Conservation (phyloP, 2,329 filamentous ascomycete species). For the Fusarium tuaranense region DNA sequence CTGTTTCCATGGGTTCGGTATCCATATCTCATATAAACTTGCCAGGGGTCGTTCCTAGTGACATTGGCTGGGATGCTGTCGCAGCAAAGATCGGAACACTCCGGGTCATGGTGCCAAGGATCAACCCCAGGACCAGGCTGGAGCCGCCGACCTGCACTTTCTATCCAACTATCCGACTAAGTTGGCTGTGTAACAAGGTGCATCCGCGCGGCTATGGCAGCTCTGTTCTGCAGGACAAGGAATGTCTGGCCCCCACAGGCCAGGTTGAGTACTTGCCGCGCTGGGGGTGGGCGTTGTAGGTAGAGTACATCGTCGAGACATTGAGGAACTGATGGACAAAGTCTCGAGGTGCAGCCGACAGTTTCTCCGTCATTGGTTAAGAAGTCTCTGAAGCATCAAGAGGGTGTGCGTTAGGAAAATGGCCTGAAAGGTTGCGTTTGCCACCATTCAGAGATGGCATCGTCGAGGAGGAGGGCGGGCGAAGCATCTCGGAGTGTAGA, state of each 20-base stretch:
- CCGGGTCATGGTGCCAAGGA: not conserved
- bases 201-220: conserved; percentile 2
- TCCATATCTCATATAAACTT: not conserved
- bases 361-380: conserved; percentile 2
- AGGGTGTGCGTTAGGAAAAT: conserved; percentile 16
- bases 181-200: conserved; percentile 9
- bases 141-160: not conserved
- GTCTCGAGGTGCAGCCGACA: conserved; percentile 5
- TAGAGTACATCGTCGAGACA: conserved; percentile 11
- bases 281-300: not conserved
- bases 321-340: not conserved
- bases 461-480: not conserved
- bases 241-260: not conserved
- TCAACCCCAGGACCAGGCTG: not conserved
- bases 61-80: not conserved
- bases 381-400: not conserved
- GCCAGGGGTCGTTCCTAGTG: not conserved
- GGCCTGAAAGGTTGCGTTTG: not conserved
- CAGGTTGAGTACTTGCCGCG: conserved; percentile 1
- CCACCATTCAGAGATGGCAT: conserved; percentile 8
- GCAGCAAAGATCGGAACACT: not conserved
- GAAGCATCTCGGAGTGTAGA: not conserved
- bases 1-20: not conserved
- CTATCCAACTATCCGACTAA: not conserved
- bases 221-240: conserved; percentile 6